Conservation (phyloP, 2,329 filamentous ascomycete genomes). For the Camptophora hylomeconis region DNA sequence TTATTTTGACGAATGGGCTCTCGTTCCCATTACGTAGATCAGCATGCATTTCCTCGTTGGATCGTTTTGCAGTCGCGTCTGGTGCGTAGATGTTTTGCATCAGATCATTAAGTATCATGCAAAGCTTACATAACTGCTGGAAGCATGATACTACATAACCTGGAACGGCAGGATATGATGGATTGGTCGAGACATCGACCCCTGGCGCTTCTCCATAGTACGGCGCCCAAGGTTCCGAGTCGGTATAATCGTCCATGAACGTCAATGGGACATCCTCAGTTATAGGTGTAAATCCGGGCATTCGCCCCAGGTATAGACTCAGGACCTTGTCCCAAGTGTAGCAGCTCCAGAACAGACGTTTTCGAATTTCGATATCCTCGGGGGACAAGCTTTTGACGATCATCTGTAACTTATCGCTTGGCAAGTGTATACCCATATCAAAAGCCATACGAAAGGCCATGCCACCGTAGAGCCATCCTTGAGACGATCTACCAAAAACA, state of each 20-base stretch:
- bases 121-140: conserved; percentile 25
- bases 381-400: conserved; percentile 17
- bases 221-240: conserved; percentile 19
- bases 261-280: conserved; percentile 15
- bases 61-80: conserved; percentile 28
- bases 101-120: conserved; percentile 35
- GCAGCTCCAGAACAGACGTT: conserved; percentile 21
- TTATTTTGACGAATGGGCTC: conserved; percentile 21
- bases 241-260: conserved; percentile 20
- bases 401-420: conserved; percentile 15
- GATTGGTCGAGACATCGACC: conserved; percentile 8
- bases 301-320: conserved; percentile 20
- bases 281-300: conserved; percentile 17
- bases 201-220: conserved; percentile 18
- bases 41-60: conserved; percentile 9
- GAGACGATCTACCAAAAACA: conserved; percentile 18
- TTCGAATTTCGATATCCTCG: conserved; percentile 20
- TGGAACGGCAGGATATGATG: conserved; percentile 15
- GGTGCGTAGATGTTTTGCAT: conserved; percentile 32
- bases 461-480: conserved; percentile 20
- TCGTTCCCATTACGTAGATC: conserved; percentile 11
- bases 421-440: conserved; percentile 20
- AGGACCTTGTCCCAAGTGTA: conserved; percentile 23
- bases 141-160: conserved; percentile 21
- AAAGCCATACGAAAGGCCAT: conserved; percentile 22